Conservation (phyloP, 495 filamentous ascomycete species). For the Penicillium coffeae region DNA sequence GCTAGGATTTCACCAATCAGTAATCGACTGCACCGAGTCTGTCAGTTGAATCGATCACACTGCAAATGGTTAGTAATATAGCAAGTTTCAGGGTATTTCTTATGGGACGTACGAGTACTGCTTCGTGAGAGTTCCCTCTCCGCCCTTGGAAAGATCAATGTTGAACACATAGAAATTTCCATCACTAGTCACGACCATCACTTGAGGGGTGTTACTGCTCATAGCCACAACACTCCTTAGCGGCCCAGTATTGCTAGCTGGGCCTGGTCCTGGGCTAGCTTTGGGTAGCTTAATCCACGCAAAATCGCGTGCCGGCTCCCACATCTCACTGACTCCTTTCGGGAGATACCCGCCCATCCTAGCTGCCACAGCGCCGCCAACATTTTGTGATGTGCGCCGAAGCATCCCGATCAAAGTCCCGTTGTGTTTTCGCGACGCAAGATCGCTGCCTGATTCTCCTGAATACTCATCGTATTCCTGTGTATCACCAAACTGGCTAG, state of each 20-base stretch:
- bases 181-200: constrained; percentile 97
- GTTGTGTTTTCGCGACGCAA: constrained; percentile 47
- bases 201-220: constrained; percentile 86
- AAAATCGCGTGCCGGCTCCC: constrained; percentile 93
- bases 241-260: constrained; percentile 39
- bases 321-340: constrained; percentile 90
- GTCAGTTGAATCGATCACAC: constrained; percentile 52
- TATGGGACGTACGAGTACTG: constrained; percentile 70
- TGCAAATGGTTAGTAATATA: constrained; percentile 17
- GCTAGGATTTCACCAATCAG: constrained; percentile 23
- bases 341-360: constrained; percentile 89
- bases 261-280: constrained; percentile 32
- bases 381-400: constrained; percentile 92
- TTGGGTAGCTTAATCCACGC: constrained; percentile 94
- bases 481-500: constrained; percentile 33
- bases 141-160: constrained; percentile 90
- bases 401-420: constrained; percentile 83
- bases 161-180: constrained; percentile 92
- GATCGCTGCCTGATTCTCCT: constrained; percentile 28
- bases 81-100: neutral
- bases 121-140: constrained; percentile 87
- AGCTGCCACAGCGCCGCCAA: constrained; percentile 84
- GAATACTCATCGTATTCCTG: constrained; percentile 34
- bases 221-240: constrained; percentile 89
- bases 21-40: constrained; percentile 48